A percentile compares a stretch with the other conserved stretches of the same genome.
Evolutionary conservation across 495 filamentous ascomycete genomes (phyloP).

Genomic region (Neurospora sp.): DNA sequence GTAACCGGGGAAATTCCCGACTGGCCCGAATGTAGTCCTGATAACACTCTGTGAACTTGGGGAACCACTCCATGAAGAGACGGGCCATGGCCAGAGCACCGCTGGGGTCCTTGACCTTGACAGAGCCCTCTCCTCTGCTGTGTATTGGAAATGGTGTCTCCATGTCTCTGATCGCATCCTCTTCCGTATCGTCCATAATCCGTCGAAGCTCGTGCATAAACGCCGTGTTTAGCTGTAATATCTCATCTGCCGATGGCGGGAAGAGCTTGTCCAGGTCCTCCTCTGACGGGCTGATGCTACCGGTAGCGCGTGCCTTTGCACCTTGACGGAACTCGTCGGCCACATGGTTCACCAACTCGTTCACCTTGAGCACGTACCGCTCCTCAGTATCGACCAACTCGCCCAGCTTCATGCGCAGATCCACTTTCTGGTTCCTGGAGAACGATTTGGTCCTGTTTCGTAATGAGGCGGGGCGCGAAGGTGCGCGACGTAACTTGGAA

Average conservation of each 20-base stretch:
- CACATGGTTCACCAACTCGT: conserved; percentile 68
- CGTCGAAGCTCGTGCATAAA: conserved; percentile 67
- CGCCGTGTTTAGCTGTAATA: conserved; percentile 65
- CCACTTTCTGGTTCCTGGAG: conserved; percentile 69
- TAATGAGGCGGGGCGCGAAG: conserved; percentile 72
- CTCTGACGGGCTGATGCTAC: conserved; percentile 62
- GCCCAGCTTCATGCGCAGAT: conserved; percentile 76
- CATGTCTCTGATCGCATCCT: conserved; percentile 62
- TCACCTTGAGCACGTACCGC: conserved; percentile 77
- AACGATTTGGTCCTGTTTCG: conserved; percentile 58
- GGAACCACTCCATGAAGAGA: conserved; percentile 78
- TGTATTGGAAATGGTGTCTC: conserved; percentile 29
- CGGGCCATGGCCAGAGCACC: conserved; percentile 67
- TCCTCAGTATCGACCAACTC: conserved; percentile 92
- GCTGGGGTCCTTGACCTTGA: conserved; percentile 55
- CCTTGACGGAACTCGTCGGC: conserved; percentile 62
- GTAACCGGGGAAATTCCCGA: conserved; percentile 67
- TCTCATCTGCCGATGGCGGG: conserved; percentile 64
- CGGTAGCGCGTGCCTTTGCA: conserved; percentile 43
- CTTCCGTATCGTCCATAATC: conserved; percentile 74
- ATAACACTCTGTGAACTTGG: conserved; percentile 79
- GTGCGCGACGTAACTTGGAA: conserved; percentile 72
- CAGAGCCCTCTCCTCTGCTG: conserved; percentile 39
- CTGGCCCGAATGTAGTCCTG: conserved; percentile 83
- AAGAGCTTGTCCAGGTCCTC: conserved; percentile 67